phyloP scores from a whole-genome alignment of 345 rosid genomes.

The Lenwebbia sp. region DNA sequence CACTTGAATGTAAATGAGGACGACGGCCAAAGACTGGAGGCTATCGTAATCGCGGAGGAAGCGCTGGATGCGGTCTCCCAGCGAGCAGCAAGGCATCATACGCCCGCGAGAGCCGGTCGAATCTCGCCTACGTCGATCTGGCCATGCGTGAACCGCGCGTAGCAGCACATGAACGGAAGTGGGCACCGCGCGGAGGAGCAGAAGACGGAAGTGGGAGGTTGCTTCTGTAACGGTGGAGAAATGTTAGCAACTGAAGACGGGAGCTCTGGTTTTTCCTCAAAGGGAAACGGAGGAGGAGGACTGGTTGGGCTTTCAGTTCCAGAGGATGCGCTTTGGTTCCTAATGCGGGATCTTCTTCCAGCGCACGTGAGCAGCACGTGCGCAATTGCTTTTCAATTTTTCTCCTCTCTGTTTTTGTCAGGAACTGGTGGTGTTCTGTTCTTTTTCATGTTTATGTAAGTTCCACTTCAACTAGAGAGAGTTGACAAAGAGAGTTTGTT shows the following conservation, averaged over 20 bases:
- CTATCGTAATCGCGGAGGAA: conserved; percentile 65
- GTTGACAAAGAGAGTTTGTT: not conserved
- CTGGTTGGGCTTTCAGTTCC: not conserved
- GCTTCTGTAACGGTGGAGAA: not conserved
- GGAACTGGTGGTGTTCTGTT: no score
- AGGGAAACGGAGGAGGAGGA: not conserved
- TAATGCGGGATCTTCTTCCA: not conserved
- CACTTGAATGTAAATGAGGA: conserved; percentile 80
- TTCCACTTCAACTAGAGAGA: not conserved
- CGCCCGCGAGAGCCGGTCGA: not conserved
- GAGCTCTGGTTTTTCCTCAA: not conserved
- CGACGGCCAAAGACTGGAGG: conserved; percentile 59
- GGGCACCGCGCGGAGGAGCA: not conserved
- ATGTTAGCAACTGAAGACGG: not conserved
- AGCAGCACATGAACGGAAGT: not conserved
- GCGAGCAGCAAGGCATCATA: conserved; percentile 7
- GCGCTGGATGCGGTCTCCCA: conserved; percentile 43
- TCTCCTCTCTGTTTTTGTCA: not conserved
- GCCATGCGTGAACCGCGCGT: not conserved
- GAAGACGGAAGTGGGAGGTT: not conserved
- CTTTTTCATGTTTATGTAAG: not conserved
- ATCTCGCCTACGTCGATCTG: not conserved
- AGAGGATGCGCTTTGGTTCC: not conserved
- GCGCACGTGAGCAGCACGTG: not conserved
- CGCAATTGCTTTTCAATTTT: not conserved